Base-by-base conservation (phyloP, 495 filamentous ascomycete species). In the Jackrogersella minutella region DNA sequence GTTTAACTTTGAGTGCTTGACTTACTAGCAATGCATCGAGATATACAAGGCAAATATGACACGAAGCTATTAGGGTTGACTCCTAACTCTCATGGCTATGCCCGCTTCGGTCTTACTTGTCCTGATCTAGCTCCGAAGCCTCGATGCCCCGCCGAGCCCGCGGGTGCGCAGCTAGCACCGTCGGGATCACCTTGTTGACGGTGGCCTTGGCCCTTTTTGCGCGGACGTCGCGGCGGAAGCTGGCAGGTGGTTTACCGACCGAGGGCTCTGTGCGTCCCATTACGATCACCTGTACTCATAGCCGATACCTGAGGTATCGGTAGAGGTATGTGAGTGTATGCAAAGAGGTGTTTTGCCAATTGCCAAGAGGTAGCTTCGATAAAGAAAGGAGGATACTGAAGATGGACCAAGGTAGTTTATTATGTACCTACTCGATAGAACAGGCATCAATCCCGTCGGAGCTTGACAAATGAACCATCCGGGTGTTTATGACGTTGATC, bases 131-230 rank as follows among this genome's bases (percentile, higher is more conserved):
- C 65, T 86, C 79, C 19, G 78, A 77, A 11, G 64, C 74, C 19
- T 82, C 79, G 30, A 84, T 66, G 13, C 84, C 84, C n/a, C 70
- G 74, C 9, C 78, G 73, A 1, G 84, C 84, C 19, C 83, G 79
- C 21, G 79, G 69, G 66, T 82, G 78, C 1, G 77, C 72, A 5
- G 76, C 71, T 1, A 87, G 64, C 9, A 86, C 56, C 6, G 81
- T 75, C 5, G 85, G 85, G 19, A 87, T 77, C 47, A 72, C 76
- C 47, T 80, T 82, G 66, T 84, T 82, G 60, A 85, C 72, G 24
- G 83, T 83, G 10, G 79, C 73, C 37, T 79, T 79, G 14, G 85
- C 84, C 47, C 76, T 73, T 61, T 81, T 84, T 0, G 81, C 79
- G 11, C 85, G 80, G 11, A 75, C 76, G 9, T 77, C 73, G 46